Conservation (phyloP, 805 yeast genomes). For the Lipomyces kockii region DNA sequence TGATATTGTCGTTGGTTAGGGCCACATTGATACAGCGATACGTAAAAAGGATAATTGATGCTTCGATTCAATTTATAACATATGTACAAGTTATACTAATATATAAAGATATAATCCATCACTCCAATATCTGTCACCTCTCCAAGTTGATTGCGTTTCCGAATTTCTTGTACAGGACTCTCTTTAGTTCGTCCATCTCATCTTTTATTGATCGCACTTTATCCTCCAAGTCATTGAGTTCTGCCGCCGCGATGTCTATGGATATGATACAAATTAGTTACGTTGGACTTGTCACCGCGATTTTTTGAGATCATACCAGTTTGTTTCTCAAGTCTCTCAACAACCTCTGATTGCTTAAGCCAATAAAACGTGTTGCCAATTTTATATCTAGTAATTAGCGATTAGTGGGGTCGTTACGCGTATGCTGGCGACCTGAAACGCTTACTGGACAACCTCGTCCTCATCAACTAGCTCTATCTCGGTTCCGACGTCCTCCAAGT, state of each 20-base stretch:
- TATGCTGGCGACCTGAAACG: not conserved
- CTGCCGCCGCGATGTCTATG: constrained; percentile 51
- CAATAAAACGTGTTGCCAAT: constrained; percentile 81
- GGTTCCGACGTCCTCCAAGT: constrained; percentile 79
- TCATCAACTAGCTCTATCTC: constrained; percentile 85
- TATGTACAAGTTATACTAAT: not conserved
- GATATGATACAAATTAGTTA: not conserved
- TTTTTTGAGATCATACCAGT: constrained; percentile 43
- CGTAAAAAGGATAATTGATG: not conserved
- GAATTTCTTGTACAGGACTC: constrained; percentile 80
- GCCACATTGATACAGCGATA: not conserved
- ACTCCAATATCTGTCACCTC: constrained; percentile 41
- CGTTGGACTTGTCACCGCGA: not conserved
- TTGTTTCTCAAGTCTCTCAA: constrained; percentile 69
- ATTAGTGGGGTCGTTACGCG: not conserved
- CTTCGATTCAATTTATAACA: not conserved
- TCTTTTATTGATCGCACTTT: constrained; percentile 59
- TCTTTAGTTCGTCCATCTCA: constrained; percentile 65
- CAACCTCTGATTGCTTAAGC: constrained; percentile 67
- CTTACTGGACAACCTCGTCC: constrained; percentile 47
- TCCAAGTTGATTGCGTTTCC: constrained; percentile 90
- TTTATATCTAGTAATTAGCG: constrained; percentile 53
- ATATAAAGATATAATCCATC: not conserved
- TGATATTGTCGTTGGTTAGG: not conserved
- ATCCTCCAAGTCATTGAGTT: constrained; percentile 54